Base-by-base conservation (phyloP, 2,329 filamentous ascomycete genomes). In the Cercospora beticola region DNA sequence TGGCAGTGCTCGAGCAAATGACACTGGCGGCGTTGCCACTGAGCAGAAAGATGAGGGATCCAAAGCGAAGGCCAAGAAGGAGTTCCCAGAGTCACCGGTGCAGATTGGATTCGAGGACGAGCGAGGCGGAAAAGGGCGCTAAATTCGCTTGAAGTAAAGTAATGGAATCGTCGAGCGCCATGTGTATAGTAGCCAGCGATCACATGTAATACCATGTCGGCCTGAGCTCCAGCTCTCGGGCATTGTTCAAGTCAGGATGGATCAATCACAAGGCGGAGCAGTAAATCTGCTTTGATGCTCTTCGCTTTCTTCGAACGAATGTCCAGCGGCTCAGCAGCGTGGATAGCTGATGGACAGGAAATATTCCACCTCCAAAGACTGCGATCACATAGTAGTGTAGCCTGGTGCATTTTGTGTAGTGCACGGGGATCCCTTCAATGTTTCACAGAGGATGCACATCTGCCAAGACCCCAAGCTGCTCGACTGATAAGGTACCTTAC, bases 71-170 rank as follows among this genome's bases (percentile, higher is more conserved):
- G 81, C 82, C 28, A 84, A 84, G 78, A 75, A 82, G 64, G 82
- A 84, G 64, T 78, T 81, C 65, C 83, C 83, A 3, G 83, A 84
- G 74, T 79, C 82, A 14, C 83, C 83, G 0, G 82, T 81, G 60
- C 75, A 77, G 60, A 73, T 85, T 72, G 83, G 83, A 0, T 84
- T 85, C 81, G 82, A 85, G 74, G 83, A 84, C 74, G 83, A 85
- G 79, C 77, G 83, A 65, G 83, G 83, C 66, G 80, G 79, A 49
- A 81, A 82, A 65, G 82, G 82, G 49, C 76, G 70, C 73, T 81
- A 58, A 30, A 14, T 58, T 16, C 26, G 18, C 28, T 30, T 33
- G 26, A 5, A 28, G 14, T 14, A 12, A 26, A 21, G 5, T 26
- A 23, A 43, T 43, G 36, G 36, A 43, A n/a, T 26, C 5, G 46